A percentile compares a stretch with the other conserved stretches of the same genome.
These are phyloP conservation scores for Populus simonii DNA, from an alignment of 345 rosid genomes.

Conservation along the genomic window DNA sequence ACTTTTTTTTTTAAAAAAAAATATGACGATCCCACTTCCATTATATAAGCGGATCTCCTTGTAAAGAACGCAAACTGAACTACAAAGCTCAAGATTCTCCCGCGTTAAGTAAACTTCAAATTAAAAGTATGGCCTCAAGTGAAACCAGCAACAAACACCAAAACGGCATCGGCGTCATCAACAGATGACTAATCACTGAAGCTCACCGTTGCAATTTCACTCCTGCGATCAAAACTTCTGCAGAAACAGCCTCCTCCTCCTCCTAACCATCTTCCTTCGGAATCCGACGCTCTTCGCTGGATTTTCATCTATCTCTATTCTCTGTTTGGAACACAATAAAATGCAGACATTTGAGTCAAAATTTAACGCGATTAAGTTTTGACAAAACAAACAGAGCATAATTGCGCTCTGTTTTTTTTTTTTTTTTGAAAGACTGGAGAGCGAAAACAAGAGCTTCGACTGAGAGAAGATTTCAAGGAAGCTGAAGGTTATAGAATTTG, in stretches of 20 bases:
- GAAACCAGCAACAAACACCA: slow-evolving; percentile 13
- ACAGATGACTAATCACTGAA: slow-evolving; percentile 50
- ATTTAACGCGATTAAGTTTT: not conserved
- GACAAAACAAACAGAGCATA: slow-evolving; percentile 3
- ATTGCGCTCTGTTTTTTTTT: not conserved
- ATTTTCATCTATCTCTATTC: slow-evolving; percentile 10
- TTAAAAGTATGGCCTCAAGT: slow-evolving; percentile 26
- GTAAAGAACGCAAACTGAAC: not conserved
- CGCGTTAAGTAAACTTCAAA: slow-evolving; percentile 12
- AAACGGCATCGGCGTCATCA: slow-evolving; percentile 20
- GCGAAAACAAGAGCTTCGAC: slow-evolving; percentile 72
- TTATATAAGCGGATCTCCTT: not conserved
- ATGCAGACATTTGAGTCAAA: not conserved
- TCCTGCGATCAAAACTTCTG: slow-evolving; percentile 67
- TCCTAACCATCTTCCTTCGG: slow-evolving; percentile 26
- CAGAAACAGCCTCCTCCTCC: slow-evolving; percentile 27
- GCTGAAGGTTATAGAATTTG: slow-evolving; percentile 52
- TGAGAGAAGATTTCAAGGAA: slow-evolving; percentile 72
- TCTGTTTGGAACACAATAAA: not conserved
- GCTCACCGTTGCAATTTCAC: slow-evolving; percentile 72
- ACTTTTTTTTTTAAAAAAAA: not conserved
- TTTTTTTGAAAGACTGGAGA: slow-evolving; percentile 62
- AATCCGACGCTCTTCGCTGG: slow-evolving; percentile 68
- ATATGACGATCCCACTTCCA: not conserved
- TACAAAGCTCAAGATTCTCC: not conserved